Conservation (phyloP, 768 basidiomycete species). For the Pleurotus sapidus region DNA sequence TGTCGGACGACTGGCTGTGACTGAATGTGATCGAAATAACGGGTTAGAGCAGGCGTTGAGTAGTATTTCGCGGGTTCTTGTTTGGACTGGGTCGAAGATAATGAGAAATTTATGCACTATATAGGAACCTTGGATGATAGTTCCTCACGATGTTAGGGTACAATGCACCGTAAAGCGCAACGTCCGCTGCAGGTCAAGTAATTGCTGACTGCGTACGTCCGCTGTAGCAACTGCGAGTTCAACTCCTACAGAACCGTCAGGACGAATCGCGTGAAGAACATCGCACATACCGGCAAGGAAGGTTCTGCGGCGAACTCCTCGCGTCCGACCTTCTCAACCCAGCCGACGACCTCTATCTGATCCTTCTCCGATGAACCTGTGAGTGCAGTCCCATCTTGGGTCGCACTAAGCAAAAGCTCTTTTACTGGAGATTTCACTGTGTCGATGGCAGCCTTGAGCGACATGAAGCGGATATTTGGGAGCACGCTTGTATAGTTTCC, state of each 20-base stretch:
- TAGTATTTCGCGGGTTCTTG: constrained; percentile 73
- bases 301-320: constrained; percentile 44
- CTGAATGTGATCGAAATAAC: constrained; percentile 97
- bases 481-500: too few species aligned
- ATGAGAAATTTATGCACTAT: neutral
- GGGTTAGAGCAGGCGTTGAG: constrained; percentile 76
- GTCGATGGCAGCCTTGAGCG: constrained; percentile 47
- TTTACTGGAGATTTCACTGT: constrained; percentile 45
- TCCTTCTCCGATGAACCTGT: constrained; percentile 48
- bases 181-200: constrained; percentile 87
- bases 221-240: constrained; percentile 65
- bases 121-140: neutral
- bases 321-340: constrained; percentile 65
- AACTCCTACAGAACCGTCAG: constrained; percentile 48
- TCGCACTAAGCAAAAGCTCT: constrained; percentile 52
- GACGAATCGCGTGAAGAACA: neutral
- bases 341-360: constrained; percentile 57
- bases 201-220: constrained; percentile 85
- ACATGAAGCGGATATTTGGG: constrained; percentile 36
- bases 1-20: constrained; percentile 58
- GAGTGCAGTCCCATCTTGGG: constrained; percentile 38
- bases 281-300: constrained; percentile 46
- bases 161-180: constrained; percentile 86
- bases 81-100: constrained; percentile 49
- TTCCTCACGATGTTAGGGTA: constrained; percentile 75